Conservation (phyloP, 2,329 filamentous ascomycete genomes). For the Fusarium anguioides region DNA sequence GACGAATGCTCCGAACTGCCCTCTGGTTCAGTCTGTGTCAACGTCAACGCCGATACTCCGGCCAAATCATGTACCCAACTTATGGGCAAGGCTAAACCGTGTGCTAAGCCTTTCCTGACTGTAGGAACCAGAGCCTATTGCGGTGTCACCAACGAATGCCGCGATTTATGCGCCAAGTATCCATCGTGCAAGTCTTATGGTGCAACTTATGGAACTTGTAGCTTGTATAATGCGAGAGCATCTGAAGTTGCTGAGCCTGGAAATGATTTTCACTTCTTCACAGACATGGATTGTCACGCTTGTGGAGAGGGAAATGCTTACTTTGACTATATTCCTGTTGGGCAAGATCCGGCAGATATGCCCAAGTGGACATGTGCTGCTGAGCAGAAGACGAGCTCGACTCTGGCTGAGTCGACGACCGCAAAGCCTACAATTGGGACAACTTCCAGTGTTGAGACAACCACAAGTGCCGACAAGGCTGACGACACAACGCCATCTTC, state of each 20-base stretch:
- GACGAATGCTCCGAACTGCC: constrained; percentile 21
- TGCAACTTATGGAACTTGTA: constrained; percentile 29
- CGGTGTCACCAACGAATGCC: constrained; percentile 26
- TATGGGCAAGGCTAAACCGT: constrained; percentile 30
- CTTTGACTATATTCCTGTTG: constrained; percentile 35
- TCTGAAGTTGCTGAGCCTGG: constrained; percentile 26
- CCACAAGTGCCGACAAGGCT: background rate
- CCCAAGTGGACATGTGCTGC: constrained; percentile 20
- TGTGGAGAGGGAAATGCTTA: constrained; percentile 31
- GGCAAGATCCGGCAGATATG: constrained; percentile 1
- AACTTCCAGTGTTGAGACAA: background rate
- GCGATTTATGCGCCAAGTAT: constrained; percentile 37
- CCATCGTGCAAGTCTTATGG: constrained; percentile 40
- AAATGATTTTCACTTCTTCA: constrained; percentile 12
- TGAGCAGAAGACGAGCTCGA: background rate
- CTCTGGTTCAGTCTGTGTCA: constrained; percentile 24
- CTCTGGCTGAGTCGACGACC: background rate
- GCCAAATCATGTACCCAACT: constrained; percentile 21
- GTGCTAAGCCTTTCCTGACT: constrained; percentile 33
- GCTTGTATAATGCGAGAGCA: constrained; percentile 20
- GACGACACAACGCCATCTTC: background rate
- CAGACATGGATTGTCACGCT: constrained; percentile 35
- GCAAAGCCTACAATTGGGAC: background rate
- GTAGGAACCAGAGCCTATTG: constrained; percentile 11
- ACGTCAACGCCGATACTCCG: constrained; percentile 33